Evolutionary conservation across 805 yeast species (phyloP).

Genomic region (Teunomyces panamensis): DNA sequence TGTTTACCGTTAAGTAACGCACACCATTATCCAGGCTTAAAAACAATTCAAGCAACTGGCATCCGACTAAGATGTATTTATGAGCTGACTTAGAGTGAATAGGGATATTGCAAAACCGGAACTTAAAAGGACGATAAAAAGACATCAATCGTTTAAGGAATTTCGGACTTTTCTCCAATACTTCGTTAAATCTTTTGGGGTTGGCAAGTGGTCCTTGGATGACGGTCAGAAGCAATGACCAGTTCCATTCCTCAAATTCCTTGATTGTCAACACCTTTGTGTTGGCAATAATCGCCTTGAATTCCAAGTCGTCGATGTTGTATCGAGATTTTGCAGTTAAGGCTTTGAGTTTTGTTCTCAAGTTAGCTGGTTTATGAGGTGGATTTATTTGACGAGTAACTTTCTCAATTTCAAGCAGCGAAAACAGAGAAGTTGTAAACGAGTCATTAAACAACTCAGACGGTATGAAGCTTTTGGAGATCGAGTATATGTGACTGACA

Average conservation of each 20-base stretch:
- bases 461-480: constrained; percentile 57
- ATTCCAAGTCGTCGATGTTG: constrained; percentile 57
- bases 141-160: constrained; percentile 81
- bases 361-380: constrained; percentile 9
- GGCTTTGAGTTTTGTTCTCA: constrained; percentile 20
- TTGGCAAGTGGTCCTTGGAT: constrained; percentile 80
- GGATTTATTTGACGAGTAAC: constrained; percentile 16
- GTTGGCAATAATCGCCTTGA: constrained; percentile 62
- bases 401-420: constrained; percentile 45
- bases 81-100: constrained; percentile 49
- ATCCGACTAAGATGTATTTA: constrained; percentile 68
- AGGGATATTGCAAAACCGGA: constrained; percentile 53
- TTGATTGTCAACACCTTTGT: constrained; percentile 77
- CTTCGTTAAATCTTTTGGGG: constrained; percentile 72
- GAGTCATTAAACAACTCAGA: constrained; percentile 28
- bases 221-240: constrained; percentile 70
- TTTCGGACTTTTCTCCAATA: constrained; percentile 69
- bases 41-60: constrained; percentile 66
- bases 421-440: constrained; percentile 11
- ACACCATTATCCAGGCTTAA: constrained; percentile 64
- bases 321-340: constrained; percentile 20
- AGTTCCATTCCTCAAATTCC: constrained; percentile 81
- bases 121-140: constrained; percentile 88
- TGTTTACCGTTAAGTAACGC: constrained; percentile 63
- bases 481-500: constrained; percentile 56